Percentiles rank a stretch among this genome's conserved stretches.
phyloP scores from a whole-genome alignment of 2,329 filamentous ascomycete species.

The Diplodia mutila region DNA sequence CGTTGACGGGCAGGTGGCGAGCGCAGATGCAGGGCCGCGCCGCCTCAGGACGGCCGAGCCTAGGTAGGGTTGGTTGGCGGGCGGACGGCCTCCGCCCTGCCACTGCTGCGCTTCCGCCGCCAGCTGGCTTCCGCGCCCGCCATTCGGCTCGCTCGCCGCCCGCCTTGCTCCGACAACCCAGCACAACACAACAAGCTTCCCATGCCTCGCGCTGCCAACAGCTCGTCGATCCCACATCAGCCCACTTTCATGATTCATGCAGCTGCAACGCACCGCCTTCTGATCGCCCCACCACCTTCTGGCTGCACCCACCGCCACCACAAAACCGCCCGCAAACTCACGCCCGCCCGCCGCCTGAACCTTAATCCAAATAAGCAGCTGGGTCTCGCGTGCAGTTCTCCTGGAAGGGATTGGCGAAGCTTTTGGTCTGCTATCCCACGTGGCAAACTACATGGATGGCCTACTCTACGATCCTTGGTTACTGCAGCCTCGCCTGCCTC shows the following conservation, averaged over 20 bases:
- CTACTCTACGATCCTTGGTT: not conserved
- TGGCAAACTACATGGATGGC: not conserved
- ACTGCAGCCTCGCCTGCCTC: conserved; percentile 16
- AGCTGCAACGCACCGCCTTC: not conserved
- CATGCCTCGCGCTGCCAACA: not conserved
- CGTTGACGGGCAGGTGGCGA: conserved; percentile 11
- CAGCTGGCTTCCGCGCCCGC: not conserved
- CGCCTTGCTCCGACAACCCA: not conserved
- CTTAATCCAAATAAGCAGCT: conserved; percentile 10
- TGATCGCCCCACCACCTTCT: not conserved
- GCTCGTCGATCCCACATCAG: conserved; percentile 20
- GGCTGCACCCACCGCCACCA: not conserved
- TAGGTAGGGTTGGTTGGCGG: no score
- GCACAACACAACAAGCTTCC: not conserved
- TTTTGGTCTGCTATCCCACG: not conserved
- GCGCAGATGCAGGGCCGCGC: not conserved
- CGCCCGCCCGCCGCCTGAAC: not conserved
- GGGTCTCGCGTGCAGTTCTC: not conserved
- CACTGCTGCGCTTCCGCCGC: conserved; percentile 5
- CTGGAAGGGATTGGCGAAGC: not conserved
- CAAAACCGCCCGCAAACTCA: not conserved
- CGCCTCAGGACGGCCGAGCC: not conserved
- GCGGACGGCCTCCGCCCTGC: not conserved
- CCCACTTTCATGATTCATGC: conserved; percentile 17
- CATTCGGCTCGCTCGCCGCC: conserved; percentile 6